phyloP scores from a whole-genome alignment of 768 basidiomycete genomes.

The Termitomyces sp. region DNA sequence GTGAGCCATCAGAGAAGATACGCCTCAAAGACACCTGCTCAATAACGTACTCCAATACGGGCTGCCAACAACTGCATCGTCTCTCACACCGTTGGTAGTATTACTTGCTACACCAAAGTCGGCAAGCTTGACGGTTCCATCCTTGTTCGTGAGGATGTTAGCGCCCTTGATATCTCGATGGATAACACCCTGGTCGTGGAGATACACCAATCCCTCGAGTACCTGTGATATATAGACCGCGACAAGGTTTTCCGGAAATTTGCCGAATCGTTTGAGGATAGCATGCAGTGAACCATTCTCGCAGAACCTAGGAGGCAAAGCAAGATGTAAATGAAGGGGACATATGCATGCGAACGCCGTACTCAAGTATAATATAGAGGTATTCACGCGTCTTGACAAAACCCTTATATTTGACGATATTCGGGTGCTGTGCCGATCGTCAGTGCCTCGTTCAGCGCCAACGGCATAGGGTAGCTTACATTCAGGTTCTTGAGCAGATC shows the following conservation, averaged over 20 bases:
- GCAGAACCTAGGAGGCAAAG: constrained; percentile 59
- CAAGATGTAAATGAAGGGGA: neutral
- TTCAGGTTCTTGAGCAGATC: constrained; percentile 96
- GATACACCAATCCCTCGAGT: constrained; percentile 90
- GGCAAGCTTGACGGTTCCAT: constrained; percentile 97
- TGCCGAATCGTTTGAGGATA: constrained; percentile 95
- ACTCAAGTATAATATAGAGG: constrained; percentile 96
- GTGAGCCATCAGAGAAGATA: neutral
- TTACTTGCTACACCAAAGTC: constrained; percentile 95
- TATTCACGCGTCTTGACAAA: constrained; percentile 93
- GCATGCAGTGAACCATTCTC: constrained; percentile 97
- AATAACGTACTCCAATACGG: constrained; percentile 90
- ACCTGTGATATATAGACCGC: constrained; percentile 97
- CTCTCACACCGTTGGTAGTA: constrained; percentile 65
- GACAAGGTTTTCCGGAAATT: constrained; percentile 96
- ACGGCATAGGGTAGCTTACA: constrained; percentile 35
- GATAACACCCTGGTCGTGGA: constrained; percentile 99
- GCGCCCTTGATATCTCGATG: constrained; percentile 99
- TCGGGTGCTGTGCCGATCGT: constrained; percentile 61
- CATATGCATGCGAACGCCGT: constrained; percentile 19
- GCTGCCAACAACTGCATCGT: constrained; percentile 93
- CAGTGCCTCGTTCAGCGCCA: neutral
- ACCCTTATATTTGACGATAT: constrained; percentile 99
- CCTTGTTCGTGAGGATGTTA: constrained; percentile 97
- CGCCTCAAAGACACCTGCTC: neutral